Conservation (phyloP, 768 basidiomycete genomes). For the Lactarius deliciosus region DNA sequence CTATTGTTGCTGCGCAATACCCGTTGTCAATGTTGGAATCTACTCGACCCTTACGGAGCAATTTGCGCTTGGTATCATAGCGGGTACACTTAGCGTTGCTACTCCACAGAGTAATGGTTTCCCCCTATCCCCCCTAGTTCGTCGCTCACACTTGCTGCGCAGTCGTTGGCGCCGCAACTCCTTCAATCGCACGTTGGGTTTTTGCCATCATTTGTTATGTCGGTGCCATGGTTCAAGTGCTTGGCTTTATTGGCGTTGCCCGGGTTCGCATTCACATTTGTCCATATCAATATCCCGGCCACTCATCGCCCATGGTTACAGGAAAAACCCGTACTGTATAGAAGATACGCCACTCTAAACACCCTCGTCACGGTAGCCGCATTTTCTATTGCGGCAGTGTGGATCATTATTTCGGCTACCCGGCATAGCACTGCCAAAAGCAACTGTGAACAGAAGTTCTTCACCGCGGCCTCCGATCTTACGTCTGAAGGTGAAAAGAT, state of each 20-base stretch:
- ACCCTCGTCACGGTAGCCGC: slow-evolving; percentile 50
- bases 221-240: slow-evolving; percentile 69
- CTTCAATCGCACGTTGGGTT: slow-evolving; percentile 70
- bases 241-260: slow-evolving; percentile 86
- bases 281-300: neutral
- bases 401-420: slow-evolving; percentile 78
- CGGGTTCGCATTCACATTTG: slow-evolving; percentile 47
- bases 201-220: slow-evolving; percentile 76
- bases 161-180: slow-evolving; percentile 89
- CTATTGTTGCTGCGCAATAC: slow-evolving; percentile 93
- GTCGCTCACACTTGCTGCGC: slow-evolving; percentile 9
- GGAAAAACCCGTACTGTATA: slow-evolving; percentile 67
- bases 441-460: slow-evolving; percentile 63
- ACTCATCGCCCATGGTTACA: slow-evolving; percentile 33
- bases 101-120: slow-evolving; percentile 71
- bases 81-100: slow-evolving; percentile 71
- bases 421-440: slow-evolving; percentile 70
- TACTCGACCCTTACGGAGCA: slow-evolving; percentile 81
- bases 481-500: slow-evolving; percentile 62
- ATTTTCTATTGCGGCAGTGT: slow-evolving; percentile 76
- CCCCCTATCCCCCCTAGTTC: neutral
- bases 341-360: slow-evolving; percentile 71
- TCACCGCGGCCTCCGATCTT: slow-evolving; percentile 39
- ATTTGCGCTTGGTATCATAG: slow-evolving; percentile 59
- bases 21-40: slow-evolving; percentile 86